Percentiles rank a stretch among this genome's conserved stretches.
These are phyloP conservation scores for Rutstroemia sp. DNA, from an alignment of 2,329 filamentous ascomycete genomes.

Conservation along the genomic window DNA sequence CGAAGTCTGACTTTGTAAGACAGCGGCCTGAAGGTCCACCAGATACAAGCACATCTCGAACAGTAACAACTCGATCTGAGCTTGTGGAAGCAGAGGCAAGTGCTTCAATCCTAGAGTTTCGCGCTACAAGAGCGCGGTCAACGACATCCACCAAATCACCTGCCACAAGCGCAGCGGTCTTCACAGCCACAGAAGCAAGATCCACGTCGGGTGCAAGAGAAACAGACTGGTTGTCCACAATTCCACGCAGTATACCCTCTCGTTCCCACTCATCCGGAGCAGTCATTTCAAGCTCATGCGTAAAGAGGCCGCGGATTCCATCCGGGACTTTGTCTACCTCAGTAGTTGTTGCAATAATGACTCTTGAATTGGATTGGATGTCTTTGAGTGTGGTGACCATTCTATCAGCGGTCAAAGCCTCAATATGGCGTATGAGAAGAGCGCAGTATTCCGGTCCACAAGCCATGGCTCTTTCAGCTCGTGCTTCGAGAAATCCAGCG, in stretches of 20 bases:
- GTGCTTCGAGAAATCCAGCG: slow-evolving; percentile 79
- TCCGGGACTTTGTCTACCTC: slow-evolving; percentile 93
- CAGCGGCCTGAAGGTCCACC: slow-evolving; percentile 74
- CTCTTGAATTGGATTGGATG: slow-evolving; percentile 68
- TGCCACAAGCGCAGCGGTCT: slow-evolving; percentile 91
- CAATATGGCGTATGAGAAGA: slow-evolving; percentile 81
- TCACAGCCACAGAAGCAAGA: slow-evolving; percentile 76
- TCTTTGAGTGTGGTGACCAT: slow-evolving; percentile 82
- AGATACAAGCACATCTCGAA: slow-evolving; percentile 80
- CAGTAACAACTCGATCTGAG: slow-evolving; percentile 43
- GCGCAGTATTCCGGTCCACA: slow-evolving; percentile 81
- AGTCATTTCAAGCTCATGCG: slow-evolving; percentile 87
- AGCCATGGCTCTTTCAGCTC: slow-evolving; percentile 80
- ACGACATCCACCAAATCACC: slow-evolving; percentile 93
- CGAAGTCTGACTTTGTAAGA: slow-evolving; percentile 77
- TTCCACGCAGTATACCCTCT: slow-evolving; percentile 75
- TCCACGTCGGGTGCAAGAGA: slow-evolving; percentile 79
- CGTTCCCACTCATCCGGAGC: slow-evolving; percentile 90
- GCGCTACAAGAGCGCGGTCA: slow-evolving; percentile 76
- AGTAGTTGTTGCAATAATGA: slow-evolving; percentile 88
- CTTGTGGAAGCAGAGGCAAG: slow-evolving; percentile 48
- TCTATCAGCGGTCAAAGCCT: slow-evolving; percentile 83
- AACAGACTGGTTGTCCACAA: slow-evolving; percentile 69
- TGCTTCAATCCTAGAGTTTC: slow-evolving; percentile 65
- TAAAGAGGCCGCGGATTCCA: slow-evolving; percentile 82